A percentile compares a stretch with the other conserved stretches of the same genome.
Conservation (phyloP, 805 yeast genomes). For the Kuraishia floccosa region DNA sequence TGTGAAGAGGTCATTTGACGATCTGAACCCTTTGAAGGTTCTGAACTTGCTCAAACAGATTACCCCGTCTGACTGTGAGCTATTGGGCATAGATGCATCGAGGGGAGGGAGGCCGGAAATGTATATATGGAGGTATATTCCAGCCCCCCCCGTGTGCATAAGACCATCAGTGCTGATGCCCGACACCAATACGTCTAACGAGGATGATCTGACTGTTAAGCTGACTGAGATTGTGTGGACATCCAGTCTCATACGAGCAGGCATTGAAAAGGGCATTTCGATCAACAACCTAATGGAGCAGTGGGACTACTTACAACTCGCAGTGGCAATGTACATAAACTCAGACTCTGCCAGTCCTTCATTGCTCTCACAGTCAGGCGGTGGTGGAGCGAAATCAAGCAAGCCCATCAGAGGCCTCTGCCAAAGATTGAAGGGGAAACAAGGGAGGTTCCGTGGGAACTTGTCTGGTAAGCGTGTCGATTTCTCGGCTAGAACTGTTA, state of each 20-base stretch:
- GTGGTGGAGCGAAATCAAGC: constrained; percentile 38
- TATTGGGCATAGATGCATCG: constrained; percentile 81
- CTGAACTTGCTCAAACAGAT: constrained; percentile 81
- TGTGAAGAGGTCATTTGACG: constrained; percentile 81
- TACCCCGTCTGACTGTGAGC: constrained; percentile 79
- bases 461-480: constrained; percentile 98
- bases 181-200: constrained; percentile 81
- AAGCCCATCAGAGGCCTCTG: constrained; percentile 92
- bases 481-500: constrained; percentile 95
- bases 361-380: constrained; percentile 54
- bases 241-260: constrained; percentile 87
- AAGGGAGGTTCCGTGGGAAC: constrained; percentile 98
- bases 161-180: constrained; percentile 95
- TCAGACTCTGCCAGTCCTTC: constrained; percentile 87
- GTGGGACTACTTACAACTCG: constrained; percentile 94
- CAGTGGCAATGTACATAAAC: constrained; percentile 95
- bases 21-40: constrained; percentile 86
- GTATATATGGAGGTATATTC: constrained; percentile 93
- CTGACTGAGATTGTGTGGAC: constrained; percentile 96
- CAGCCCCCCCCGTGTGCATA: constrained; percentile 98
- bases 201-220: constrained; percentile 94
- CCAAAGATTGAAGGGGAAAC: constrained; percentile 95
- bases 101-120: constrained; percentile 91
- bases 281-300: constrained; percentile 94
- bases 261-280: constrained; percentile 89